Percentiles rank a stretch among this genome's conserved stretches.
phyloP scores from a whole-genome alignment of 2,329 filamentous ascomycete species.

The Lasiodiplodia theobromae region DNA sequence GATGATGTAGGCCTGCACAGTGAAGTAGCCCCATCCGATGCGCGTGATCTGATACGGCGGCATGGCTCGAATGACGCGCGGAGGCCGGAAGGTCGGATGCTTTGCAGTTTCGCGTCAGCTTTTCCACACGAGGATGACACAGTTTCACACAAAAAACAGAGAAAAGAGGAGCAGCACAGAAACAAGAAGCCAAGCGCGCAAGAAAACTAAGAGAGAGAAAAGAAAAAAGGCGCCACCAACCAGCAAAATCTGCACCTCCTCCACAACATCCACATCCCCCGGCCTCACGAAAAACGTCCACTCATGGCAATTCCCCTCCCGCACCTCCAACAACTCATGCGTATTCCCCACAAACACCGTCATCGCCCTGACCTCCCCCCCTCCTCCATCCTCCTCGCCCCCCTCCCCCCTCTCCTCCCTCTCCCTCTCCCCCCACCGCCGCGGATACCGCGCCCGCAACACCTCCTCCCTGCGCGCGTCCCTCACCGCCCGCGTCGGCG shows the following conservation, averaged over 20 bases:
- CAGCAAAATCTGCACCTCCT: constrained; percentile 51
- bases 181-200: not conserved
- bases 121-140: not conserved
- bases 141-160: not conserved
- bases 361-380: constrained; percentile 36
- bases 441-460: constrained; percentile 47
- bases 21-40: constrained; percentile 54
- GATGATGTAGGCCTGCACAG: constrained; percentile 48
- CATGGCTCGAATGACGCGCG: constrained; percentile 42
- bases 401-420: constrained; percentile 37
- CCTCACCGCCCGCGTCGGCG: constrained; percentile 45
- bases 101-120: constrained; percentile 30
- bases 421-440: constrained; percentile 20
- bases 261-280: constrained; percentile 53
- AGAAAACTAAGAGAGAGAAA: not conserved
- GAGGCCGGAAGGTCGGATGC: constrained; percentile 54
- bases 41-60: constrained; percentile 51
- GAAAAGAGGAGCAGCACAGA: too few species aligned
- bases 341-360: constrained; percentile 55
- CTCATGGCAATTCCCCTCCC: constrained; percentile 49
- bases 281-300: constrained; percentile 57
- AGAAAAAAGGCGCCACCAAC: constrained; percentile 34
- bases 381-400: constrained; percentile 30
- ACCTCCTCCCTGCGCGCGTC: constrained; percentile 38
- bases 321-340: constrained; percentile 41